Evolutionary conservation across 208 protist genomes (phyloP), one percentile per base, ranked within the genome.

Genomic region (Porcisia deanei): DNA sequence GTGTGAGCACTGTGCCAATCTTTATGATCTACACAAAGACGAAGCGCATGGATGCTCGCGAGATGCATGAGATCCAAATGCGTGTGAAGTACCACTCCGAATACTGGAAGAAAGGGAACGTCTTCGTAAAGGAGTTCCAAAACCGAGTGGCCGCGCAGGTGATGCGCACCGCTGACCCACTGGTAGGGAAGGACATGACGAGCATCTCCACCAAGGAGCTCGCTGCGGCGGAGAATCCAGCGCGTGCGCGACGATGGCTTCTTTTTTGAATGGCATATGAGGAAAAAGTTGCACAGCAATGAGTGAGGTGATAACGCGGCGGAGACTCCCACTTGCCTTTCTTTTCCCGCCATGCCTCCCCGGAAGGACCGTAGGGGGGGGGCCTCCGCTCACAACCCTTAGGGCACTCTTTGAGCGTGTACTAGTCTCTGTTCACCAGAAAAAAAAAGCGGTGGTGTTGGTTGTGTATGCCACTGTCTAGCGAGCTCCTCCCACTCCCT

Each of bases 61-160:
- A 96, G 81, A 92, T 77, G 73, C 91, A 96, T 64, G 89, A 92
- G 70, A 86, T 96, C 34, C 89, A 93, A 55, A 96, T 96, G 91
- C 88, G 88, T 22, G 73, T 94, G 63, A 94, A 94, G 72, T 94
- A 96, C 72, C 83, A 88, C 80, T 80, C 87, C 69, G 88, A 93
- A 78, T 96, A 89, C 73, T 91, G 91, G 86, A 85, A 86, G 76
- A 85, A 86, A n/a, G 91, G 88, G 2, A 91, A 90, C 64, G 72
- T 74, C 45, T 93, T 96, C 75, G 79, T 83, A 25, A 65, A 70
- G 18, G 52, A 61, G 30, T 81, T 89, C 53, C 83, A 80, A 52
- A 60, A 73, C 18, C 49, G 71, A 16, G 61, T 94, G 1, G 52
- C 58, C 6, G 67, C 59, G 4, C 64, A 85, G 60, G 73, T 95